phyloP scores from a whole-genome alignment of 495 filamentous ascomycete species.

The Hypoxylon lienhwacheense region DNA sequence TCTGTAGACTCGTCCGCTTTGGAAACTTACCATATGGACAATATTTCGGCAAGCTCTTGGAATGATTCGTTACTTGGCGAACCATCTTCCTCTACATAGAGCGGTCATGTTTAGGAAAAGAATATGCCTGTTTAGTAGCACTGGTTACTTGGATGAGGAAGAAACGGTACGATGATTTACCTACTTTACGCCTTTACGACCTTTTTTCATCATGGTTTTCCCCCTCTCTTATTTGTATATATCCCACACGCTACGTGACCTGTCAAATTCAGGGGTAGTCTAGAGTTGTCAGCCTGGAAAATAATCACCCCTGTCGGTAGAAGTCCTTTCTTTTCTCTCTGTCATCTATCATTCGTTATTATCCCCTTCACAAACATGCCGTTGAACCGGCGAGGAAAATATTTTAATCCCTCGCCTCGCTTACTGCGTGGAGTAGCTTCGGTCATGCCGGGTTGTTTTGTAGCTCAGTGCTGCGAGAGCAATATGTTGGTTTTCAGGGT shows the following conservation, averaged over 20 bases:
- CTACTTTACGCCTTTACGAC: conserved; percentile 30
- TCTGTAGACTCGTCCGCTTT: conserved; percentile 4
- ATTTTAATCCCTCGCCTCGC: conserved; percentile 25
- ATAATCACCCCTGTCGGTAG: conserved; percentile 6
- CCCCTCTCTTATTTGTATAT: conserved; percentile 13
- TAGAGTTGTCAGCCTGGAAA: conserved; percentile 19
- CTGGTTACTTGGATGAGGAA: conserved; percentile 20
- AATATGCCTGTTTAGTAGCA: conserved; percentile 23
- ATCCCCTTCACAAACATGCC: conserved; percentile 3
- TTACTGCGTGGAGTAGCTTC: conserved; percentile 30
- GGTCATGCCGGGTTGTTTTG: conserved; percentile 25
- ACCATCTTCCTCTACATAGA: conserved; percentile 13
- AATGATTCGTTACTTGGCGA: conserved; percentile 1
- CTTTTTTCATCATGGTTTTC: conserved; percentile 16
- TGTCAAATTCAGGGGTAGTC: background rate
- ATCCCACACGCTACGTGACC: too few relatives aligned
- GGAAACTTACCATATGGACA: conserved; percentile 5
- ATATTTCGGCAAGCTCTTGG: conserved; percentile 1
- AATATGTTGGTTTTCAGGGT: conserved; percentile 26
- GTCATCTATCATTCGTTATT: conserved; percentile 8
- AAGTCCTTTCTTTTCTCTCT: conserved; percentile 1
- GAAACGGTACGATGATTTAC: conserved; percentile 17
- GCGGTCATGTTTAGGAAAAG: conserved; percentile 23
- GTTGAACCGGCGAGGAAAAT: background rate
- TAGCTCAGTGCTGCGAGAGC: conserved; percentile 24